Evolutionary conservation across 768 basidiomycete species (phyloP).

Genomic region (Tephrocybe sp.): DNA sequence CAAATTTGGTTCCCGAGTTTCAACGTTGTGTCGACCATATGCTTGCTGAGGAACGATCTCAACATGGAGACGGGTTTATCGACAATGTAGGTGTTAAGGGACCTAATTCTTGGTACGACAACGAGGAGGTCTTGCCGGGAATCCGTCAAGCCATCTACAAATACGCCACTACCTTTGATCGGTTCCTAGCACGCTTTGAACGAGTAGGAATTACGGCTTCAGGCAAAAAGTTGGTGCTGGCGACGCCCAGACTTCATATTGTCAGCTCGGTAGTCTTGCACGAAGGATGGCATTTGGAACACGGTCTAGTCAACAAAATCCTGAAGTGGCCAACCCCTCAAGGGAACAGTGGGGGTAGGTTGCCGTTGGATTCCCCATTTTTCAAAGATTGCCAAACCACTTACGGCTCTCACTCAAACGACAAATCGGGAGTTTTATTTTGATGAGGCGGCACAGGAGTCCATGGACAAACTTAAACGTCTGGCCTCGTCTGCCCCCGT

Average conservation of each 20-base stretch:
- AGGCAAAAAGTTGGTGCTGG: constrained; percentile 26
- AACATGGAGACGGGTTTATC: constrained; percentile 16
- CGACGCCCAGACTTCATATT: constrained; percentile 19
- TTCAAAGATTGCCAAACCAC: no score
- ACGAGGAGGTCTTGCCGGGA: constrained; percentile 11
- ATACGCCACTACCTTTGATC: constrained; percentile 22
- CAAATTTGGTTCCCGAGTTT: constrained; percentile 34
- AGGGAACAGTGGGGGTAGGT: no score
- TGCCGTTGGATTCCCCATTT: no score
- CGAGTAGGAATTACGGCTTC: constrained; percentile 30
- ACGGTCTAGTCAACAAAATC: no score
- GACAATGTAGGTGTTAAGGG: constrained; percentile 20
- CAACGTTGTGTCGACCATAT: constrained; percentile 20
- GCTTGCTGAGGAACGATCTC: constrained; percentile 12
- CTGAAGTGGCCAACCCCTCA: no score
- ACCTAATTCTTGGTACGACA: constrained; percentile 13
- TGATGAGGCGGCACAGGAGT: no score
- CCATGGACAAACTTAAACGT: no score
- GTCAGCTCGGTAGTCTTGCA: constrained; percentile 26
- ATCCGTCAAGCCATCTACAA: constrained; percentile 23
- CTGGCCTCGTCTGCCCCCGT: no score
- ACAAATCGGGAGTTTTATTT: no score
- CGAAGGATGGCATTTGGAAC: constrained; percentile 13
- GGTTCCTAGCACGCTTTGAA: constrained; percentile 20
- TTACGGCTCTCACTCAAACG: no score